These are phyloP conservation scores for Moricandia moricandioides DNA, from an alignment of 345 rosid species.

Conservation along the genomic window DNA sequence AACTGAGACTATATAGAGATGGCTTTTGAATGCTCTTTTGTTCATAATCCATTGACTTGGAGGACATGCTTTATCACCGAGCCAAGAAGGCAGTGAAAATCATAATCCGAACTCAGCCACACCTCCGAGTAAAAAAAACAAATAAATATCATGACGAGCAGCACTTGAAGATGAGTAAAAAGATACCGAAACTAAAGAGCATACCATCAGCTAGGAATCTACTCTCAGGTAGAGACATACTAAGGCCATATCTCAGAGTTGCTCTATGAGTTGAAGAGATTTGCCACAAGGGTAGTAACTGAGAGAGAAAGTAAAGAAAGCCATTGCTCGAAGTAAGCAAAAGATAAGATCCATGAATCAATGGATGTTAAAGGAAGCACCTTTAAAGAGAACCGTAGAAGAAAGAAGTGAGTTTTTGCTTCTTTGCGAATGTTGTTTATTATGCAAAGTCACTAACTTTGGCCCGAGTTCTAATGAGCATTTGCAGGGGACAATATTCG, in stretches of 20 bases:
- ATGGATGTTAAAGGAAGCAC: constrained; percentile 21
- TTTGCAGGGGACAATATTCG: constrained; percentile 55
- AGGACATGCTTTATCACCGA: neutral
- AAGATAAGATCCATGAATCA: constrained; percentile 37
- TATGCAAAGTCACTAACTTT: neutral
- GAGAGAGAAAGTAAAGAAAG: constrained; percentile 70
- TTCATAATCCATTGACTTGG: neutral
- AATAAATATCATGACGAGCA: constrained; percentile 43
- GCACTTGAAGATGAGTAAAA: constrained; percentile 47
- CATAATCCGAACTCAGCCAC: constrained; percentile 61
- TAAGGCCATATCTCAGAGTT: constrained; percentile 74
- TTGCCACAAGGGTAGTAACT: constrained; percentile 53
- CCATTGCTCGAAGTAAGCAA: constrained; percentile 50
- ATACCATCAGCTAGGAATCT: constrained; percentile 78
- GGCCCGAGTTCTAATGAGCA: neutral
- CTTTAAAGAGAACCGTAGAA: constrained; percentile 39
- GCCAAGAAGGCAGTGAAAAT: constrained; percentile 70
- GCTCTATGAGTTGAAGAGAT: constrained; percentile 71
- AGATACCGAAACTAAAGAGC: neutral
- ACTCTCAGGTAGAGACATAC: constrained; percentile 73
- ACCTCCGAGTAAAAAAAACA: constrained; percentile 5
- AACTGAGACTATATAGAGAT: neutral
- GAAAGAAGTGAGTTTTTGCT: constrained; percentile 46
- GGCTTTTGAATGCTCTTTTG: neutral
- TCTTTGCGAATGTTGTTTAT: neutral